Base-by-base conservation (phyloP, 805 yeast genomes). In the Ogataea ganodermae region DNA sequence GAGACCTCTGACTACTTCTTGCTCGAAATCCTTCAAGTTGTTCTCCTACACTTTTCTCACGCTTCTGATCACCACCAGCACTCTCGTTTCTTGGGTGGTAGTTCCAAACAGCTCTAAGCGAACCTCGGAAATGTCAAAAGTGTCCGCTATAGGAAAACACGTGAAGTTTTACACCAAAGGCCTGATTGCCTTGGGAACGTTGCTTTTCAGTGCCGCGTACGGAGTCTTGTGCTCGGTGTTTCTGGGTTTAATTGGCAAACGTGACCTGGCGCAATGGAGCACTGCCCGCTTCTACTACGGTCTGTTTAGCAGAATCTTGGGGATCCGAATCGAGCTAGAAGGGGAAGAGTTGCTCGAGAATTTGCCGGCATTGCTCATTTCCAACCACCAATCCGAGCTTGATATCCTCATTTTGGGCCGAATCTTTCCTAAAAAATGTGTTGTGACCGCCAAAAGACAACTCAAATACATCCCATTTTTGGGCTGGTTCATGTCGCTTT, bases 401-500 rank as follows among this genome's bases (percentile, higher is more conserved):
- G 99, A 94, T 65, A 81, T 94, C 48, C 74, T 86, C 42, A 69
- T 91, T 49, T 73, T 94, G 54, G 98, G 96, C 22, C 80, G 79
- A 55, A 68, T 89, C 35, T 94, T 94, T 74, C 96, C 96, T 43
- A 81, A 82, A 41, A 89, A 88, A 42, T 89, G 91, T 72, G 83
- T 91, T 6, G 96, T 94, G 38, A 94, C 98, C 1, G 94, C 97
- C 28, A 94, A 94, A 69, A 83, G 81, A 65, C 84, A 88, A 4
- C 76, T 94, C 60, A 82, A 87, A 59, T 89, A 80, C 63, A 73
- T 89, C 44, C 99, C 99, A 14, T 78, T 94, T 59, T 74, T 94
- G 57, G 99, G 99, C 12, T 92, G 97, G 98, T 94, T 91, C 71
- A 91, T 94, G 99, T 61, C 81, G 21, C 76, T 89, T 20, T 82